A percentile compares a stretch with the other conserved stretches of the same genome.
Evolutionary conservation across 2,329 filamentous ascomycete genomes (phyloP).

Genomic region (Orbilia oligospora): DNA sequence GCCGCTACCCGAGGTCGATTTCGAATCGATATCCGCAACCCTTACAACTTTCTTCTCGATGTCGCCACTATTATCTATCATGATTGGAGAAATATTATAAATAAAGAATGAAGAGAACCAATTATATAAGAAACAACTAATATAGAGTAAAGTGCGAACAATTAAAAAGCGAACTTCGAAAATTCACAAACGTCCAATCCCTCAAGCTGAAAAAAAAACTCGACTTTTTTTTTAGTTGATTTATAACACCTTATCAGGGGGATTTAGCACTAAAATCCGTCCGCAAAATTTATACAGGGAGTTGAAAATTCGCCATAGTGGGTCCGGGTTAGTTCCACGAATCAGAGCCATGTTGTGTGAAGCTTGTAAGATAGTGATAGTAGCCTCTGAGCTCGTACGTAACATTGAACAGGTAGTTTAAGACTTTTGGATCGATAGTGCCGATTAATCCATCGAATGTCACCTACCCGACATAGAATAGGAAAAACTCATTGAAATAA

Average conservation of each 20-base stretch:
- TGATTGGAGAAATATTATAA: constrained; percentile 12
- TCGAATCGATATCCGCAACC: constrained; percentile 20
- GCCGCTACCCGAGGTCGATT: constrained; percentile 40
- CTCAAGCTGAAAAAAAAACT: neutral
- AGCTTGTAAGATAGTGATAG: constrained; percentile 23
- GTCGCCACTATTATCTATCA: constrained; percentile 31
- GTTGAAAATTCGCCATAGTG: constrained; percentile 38
- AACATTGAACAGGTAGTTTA: neutral
- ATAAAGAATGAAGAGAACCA: neutral
- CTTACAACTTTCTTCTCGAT: constrained; percentile 42
- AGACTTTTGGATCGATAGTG: neutral
- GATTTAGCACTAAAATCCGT: constrained; percentile 52
- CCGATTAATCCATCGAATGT: neutral
- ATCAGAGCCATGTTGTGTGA: constrained; percentile 27
- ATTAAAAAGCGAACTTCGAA: neutral
- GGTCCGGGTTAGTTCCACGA: constrained; percentile 51
- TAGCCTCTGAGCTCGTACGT: constrained; percentile 2
- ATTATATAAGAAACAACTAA: neutral
- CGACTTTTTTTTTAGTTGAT: neutral
- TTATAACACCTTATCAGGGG: constrained; percentile 26
- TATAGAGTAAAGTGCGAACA: neutral
- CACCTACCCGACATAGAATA: constrained; percentile 7
- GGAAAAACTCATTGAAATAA: neutral
- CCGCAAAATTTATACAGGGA: constrained; percentile 34
- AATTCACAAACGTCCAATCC: neutral